Evolutionary conservation across 1,284 basidiomycete genomes (phyloP), one percentile per base, ranked within the genome.

Genomic region (Ustilago curta): DNA sequence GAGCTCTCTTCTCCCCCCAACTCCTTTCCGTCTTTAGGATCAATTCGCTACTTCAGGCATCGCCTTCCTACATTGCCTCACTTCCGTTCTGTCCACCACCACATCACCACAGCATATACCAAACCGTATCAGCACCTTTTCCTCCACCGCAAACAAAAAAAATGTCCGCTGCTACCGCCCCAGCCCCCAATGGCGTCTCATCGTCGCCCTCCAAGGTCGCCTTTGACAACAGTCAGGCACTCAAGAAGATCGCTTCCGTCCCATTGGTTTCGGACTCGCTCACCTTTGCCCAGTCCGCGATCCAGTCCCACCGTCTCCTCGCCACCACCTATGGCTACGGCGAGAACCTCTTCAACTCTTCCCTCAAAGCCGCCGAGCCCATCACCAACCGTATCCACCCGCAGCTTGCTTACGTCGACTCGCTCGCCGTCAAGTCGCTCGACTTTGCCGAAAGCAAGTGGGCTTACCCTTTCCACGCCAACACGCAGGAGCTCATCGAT

Each of bases 401-500:
- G n/a, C 82, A 83, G 63, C 77, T 84, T n/a, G 59, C 72, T 21
- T 69, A 76, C 44, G 65, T 78, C 57, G 83, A 84, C 66, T 66
- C 70, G 42, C 68, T 71, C 25, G 77, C 76, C 31, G 58, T 77
- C 68, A 80, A 83, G 70, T 72, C 70, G 59, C 64, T 84, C 42
- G 67, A 79, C 54, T 82, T 81, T 59, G 81, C 74, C 49, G 82
- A 84, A 69, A 70, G 69, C 75, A 81, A 81, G 59, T 76, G 78
- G 66, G 73, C 70, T 43, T 83, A 83, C 71, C 83, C 83, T 35
- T 84, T 84, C 77, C 76, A 81, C 60, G 80, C 79, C 52, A 82
- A 78, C 56, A 68, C 81, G 29, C 59, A 67, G 37, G 77, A 83
- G 44, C 56, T 84, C 29, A 67, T 76, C 54, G 58, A 77, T 27